Base-by-base conservation (phyloP, 192 early-diverging fungal genomes). In the Coemansia sp. region DNA sequence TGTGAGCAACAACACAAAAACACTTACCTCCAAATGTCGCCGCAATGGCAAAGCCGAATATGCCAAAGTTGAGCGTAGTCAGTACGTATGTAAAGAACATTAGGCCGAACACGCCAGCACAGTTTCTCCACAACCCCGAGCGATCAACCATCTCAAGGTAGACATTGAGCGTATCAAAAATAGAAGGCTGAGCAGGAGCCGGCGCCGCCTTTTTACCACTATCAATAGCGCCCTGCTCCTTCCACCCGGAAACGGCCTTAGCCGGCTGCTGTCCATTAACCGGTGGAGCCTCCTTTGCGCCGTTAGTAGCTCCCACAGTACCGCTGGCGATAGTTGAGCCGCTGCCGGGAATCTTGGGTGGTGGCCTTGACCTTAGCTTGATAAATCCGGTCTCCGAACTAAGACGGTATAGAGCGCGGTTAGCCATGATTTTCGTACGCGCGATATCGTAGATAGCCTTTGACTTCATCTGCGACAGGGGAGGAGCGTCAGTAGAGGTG, bases 21-120 rank as follows among this genome's bases (percentile, higher is more conserved):
- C 60, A 86, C 31, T 90, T 91, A 67, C 85, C 88, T 78, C 82
- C 76, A 72, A 76, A 76, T 16, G 75, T 55, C 65, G 66, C 65
- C 8, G 75, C 72, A 6, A 85, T 62, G 24, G 59, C 82, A 15
- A 84, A 66, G 20, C 85, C 85, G 72, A 84, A 73, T 10, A 86
- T 71, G 47, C 85, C 85, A 63, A 84, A 77, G 29, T 71, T 73
- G 36, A 86, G 66, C 49, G 72, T 46, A 11, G 85, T 86, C 40
- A 84, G 64, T 9, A 86, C 70, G 41, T 80, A 86, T 24, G 82
- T 86, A 24, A 84, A 68, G 36, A 81, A 74, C 78, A 84, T 81
- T 42, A 84, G 65, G 10, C 79, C 70, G 66, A 86, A 84, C 6
- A 86, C 75, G 29, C 82, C 81, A 2, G 85, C 85, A 51, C 82